Evolutionary conservation across 108 stramenopile genomes (phyloP), one percentile per base, ranked within the genome.

Genomic region (Cyclotella cryptica): DNA sequence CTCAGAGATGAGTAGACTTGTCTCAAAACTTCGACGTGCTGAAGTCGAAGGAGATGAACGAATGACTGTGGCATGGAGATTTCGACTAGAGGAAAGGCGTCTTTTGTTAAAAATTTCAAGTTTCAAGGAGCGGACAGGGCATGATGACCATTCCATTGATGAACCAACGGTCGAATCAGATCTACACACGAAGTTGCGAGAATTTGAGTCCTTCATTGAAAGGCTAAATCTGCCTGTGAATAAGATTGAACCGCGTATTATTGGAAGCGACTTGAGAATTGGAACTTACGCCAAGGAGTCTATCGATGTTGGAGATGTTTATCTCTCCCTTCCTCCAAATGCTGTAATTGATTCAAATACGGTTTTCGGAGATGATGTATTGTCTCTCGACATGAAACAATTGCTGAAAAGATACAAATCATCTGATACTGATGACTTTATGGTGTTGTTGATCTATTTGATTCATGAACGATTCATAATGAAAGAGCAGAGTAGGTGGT

Each of bases 391-490:
- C n/a, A 66, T 75, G 27, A 39, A 28, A 30, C 59, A 45, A 0
- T 64, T 81, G 10, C 44, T 81, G 19, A 41, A 40, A 30, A 81
- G 70, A 42, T 67, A 55, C 43, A 87, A 4, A 14, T 35, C 1
- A n/a, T 47, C 22, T n/a, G 58, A 70, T 24, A 55, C 55, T 26
- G 90, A 92, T 59, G 80, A 75, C 19, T 85, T 84, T 35, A 86
- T 90, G 65, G 84, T 80, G 27, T 75, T 94, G 22, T 52, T 91
- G 43, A 51, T 94, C 14, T 85, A 85, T 24, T 74, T 93, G 7
- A 70, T 94, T 24, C 69, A 88, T 52, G 92, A 94, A 65, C 67
- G 83, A 19, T 94, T 91, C 45, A 73, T 75, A 26, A 79, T 68
- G 40, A 66, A 80, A n/a, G 61, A 78, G 30, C 29, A 52, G n/a